A percentile compares a stretch with the other conserved stretches of the same genome.
These are phyloP conservation scores for Entomortierella chlamydospora DNA, from an alignment of 192 early-diverging fungal species.

Conservation along the genomic window DNA sequence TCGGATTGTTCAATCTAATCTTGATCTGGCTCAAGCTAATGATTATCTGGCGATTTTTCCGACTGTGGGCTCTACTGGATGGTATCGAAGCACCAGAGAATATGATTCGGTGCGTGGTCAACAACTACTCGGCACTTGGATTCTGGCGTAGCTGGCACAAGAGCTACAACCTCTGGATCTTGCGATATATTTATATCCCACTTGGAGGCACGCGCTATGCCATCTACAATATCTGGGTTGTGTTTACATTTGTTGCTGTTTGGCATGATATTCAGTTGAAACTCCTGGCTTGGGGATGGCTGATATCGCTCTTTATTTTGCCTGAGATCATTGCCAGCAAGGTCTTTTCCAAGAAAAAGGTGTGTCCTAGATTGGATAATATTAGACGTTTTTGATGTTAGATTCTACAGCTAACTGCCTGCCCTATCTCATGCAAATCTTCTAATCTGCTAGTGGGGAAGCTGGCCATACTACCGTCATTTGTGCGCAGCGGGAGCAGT, in stretches of 20 bases:
- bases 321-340: slow-evolving; percentile 81
- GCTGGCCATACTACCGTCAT: slow-evolving; percentile 73
- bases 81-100: slow-evolving; percentile 92
- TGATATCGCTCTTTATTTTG: slow-evolving; percentile 86
- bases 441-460: slow-evolving; percentile 61
- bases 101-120: slow-evolving; percentile 96
- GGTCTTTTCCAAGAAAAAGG: slow-evolving; percentile 65
- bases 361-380: no score
- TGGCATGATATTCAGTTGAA: slow-evolving; percentile 95
- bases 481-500: slow-evolving; percentile 87
- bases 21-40: slow-evolving; percentile 94
- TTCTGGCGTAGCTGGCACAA: slow-evolving; percentile 99
- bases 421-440: slow-evolving; percentile 30
- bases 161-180: slow-evolving; percentile 91
- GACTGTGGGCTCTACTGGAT: slow-evolving; percentile 95
- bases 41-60: slow-evolving; percentile 97
- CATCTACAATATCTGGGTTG: slow-evolving; percentile 82
- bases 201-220: slow-evolving; percentile 83
- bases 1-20: slow-evolving; percentile 91
- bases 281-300: slow-evolving; percentile 92
- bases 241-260: slow-evolving; percentile 97
- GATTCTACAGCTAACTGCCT: neutral
- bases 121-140: slow-evolving; percentile 92
- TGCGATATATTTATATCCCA: slow-evolving; percentile 93
- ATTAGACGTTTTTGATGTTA: no score